Evolutionary conservation across 1,139 yeast species (phyloP).

Genomic region (Candida albicans): DNA sequence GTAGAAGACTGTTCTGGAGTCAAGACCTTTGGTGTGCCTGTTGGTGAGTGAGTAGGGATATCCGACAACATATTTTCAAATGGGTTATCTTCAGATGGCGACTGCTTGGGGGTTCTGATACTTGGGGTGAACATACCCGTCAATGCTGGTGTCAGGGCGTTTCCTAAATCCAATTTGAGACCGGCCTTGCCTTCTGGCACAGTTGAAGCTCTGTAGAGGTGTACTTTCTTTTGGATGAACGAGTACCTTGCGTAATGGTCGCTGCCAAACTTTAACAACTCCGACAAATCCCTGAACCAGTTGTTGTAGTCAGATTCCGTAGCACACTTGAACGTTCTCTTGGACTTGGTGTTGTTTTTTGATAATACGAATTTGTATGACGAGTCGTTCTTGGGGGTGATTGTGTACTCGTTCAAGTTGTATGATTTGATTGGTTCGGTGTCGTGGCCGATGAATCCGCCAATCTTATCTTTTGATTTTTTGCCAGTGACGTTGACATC

Average conservation of each 20-base stretch:
- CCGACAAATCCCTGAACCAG: conserved; percentile 43
- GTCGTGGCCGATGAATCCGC: conserved; percentile 44
- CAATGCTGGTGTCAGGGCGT: conserved; percentile 11
- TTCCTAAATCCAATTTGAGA: conserved; percentile 7
- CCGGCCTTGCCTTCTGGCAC: conserved; percentile 2
- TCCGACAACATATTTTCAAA: conserved; percentile 34
- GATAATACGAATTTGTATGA: conserved; percentile 37
- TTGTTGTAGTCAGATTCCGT: conserved; percentile 28
- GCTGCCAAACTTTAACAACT: conserved; percentile 38
- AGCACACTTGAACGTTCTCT: conserved; percentile 43
- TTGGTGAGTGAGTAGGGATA: conserved; percentile 12
- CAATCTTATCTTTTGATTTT: conserved; percentile 34
- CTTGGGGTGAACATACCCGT: conserved; percentile 42
- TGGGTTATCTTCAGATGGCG: conserved; percentile 35
- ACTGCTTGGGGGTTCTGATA: conserved; percentile 34
- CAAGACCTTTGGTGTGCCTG: conserved; percentile 18
- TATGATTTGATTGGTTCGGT: conserved; percentile 45
- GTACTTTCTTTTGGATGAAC: conserved; percentile 22
- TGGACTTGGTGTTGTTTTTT: conserved; percentile 28
- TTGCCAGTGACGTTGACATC: conserved; percentile 15
- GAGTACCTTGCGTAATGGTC: conserved; percentile 37
- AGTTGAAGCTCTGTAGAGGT: conserved; percentile 4
- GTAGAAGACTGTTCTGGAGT: conserved; percentile 13
- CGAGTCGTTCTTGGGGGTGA: conserved; percentile 35
- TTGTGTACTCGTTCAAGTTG: conserved; percentile 41